Percentiles rank a stretch among this genome's conserved stretches.
These are phyloP conservation scores for Adansonia gregorii DNA, from an alignment of 441 rosid species.

Conservation along the genomic window DNA sequence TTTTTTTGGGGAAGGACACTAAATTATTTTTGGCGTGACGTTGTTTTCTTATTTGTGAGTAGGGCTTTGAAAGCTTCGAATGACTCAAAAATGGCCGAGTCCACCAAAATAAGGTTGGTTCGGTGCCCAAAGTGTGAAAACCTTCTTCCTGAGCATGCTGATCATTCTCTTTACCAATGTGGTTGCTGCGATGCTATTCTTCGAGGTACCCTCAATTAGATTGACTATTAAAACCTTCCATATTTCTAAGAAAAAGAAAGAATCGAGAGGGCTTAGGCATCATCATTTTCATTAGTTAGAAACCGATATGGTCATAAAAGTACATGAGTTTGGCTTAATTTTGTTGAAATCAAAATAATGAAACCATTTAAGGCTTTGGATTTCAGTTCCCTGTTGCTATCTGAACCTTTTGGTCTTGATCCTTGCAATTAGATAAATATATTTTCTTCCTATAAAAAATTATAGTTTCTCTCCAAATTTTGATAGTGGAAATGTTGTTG, in stretches of 20 bases:
- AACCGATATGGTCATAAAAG: neutral
- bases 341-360: neutral
- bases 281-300: neutral
- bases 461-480: slow-evolving; percentile 10
- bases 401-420: neutral
- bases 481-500: slow-evolving; percentile 23
- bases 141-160: slow-evolving; percentile 77
- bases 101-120: slow-evolving; percentile 58
- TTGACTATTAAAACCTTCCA: neutral
- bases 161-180: slow-evolving; percentile 76
- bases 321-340: neutral
- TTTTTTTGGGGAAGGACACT: neutral
- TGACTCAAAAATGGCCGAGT: slow-evolving; percentile 59
- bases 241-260: neutral
- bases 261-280: neutral
- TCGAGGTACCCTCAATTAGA: slow-evolving; percentile 43
- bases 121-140: slow-evolving; percentile 91
- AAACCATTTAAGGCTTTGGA: slow-evolving; percentile 31
- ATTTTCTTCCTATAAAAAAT: too few species aligned
- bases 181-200: slow-evolving; percentile 97
- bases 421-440: neutral
- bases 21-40: slow-evolving; percentile 10
- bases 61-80: slow-evolving; percentile 23
- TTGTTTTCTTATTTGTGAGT: neutral
- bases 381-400: slow-evolving; percentile 26